phyloP scores from a whole-genome alignment of 2,329 filamentous ascomycete genomes.

The Teratosphaeria zuluensis region DNA sequence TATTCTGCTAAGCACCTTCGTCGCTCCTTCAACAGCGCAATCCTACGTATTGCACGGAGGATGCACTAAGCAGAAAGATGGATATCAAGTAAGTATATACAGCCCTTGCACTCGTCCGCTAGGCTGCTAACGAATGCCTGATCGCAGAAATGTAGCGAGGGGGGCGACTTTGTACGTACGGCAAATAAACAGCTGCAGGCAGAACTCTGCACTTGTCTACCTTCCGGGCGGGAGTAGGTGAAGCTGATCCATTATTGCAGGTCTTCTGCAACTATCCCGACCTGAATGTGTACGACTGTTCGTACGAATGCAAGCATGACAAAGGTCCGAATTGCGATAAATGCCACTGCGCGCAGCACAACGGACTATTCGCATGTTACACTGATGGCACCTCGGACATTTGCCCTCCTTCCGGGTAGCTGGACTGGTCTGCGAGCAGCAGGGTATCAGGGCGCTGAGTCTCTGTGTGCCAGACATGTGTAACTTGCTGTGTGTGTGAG shows the following conservation, averaged over 20 bases:
- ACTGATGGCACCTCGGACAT: background rate
- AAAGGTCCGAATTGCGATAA: background rate
- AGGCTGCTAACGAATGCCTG: background rate
- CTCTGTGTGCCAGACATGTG: too few species aligned
- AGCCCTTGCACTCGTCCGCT: background rate
- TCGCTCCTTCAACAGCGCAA: background rate
- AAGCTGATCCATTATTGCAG: background rate
- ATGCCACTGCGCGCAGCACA: background rate
- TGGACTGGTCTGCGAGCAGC: background rate
- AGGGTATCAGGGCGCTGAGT: background rate
- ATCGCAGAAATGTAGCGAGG: background rate
- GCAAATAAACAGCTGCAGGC: background rate
- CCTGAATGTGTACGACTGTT: background rate
- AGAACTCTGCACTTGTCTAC: background rate
- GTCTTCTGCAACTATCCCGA: background rate
- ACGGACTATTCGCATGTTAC: background rate
- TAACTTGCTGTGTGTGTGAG: too few species aligned
- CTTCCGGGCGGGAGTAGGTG: background rate
- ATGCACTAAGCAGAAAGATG: background rate
- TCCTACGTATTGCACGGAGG: background rate
- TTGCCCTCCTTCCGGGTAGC: background rate
- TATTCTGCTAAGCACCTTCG: background rate
- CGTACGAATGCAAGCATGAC: background rate
- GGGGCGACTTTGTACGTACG: background rate
- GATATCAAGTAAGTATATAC: background rate